A percentile compares a stretch with the other conserved stretches of the same genome.
phyloP scores from a whole-genome alignment of 768 basidiomycete genomes.

The Myochromella boudieri region DNA sequence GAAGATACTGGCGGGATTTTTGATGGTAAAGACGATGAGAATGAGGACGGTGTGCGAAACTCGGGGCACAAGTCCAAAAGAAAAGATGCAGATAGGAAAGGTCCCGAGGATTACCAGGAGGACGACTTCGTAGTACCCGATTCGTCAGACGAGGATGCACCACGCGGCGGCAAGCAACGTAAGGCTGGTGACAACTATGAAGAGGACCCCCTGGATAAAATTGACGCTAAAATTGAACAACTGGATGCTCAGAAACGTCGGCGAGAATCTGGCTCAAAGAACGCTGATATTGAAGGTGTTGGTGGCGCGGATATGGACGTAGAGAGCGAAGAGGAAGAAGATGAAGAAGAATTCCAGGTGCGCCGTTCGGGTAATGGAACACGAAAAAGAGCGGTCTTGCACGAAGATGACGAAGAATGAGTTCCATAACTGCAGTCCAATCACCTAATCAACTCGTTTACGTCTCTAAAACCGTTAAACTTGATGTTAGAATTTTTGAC shows the following conservation, averaged over 20 bases:
- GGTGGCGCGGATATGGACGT: conserved; percentile 25
- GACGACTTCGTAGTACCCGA: conserved; percentile 87
- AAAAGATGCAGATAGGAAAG: conserved; percentile 50
- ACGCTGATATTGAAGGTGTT: conserved; percentile 28
- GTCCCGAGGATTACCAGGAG: conserved; percentile 72
- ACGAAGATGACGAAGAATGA: conserved; percentile 65
- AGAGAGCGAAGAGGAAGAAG: conserved; percentile 36
- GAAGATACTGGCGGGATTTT: conserved; percentile 44
- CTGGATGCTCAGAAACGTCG: conserved; percentile 51
- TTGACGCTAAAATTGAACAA: conserved; percentile 69
- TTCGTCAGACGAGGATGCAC: conserved; percentile 66
- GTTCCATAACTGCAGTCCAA: not conserved
- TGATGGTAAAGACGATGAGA: conserved; percentile 60
- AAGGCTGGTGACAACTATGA: conserved; percentile 34
- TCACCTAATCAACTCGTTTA: too few relatives aligned
- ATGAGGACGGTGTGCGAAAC: conserved; percentile 36
- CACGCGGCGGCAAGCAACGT: conserved; percentile 37
- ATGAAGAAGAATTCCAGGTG: conserved; percentile 69
- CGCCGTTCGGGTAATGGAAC: conserved; percentile 51
- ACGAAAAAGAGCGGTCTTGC: conserved; percentile 59
- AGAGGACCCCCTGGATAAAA: conserved; percentile 63
- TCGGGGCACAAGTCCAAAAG: conserved; percentile 46
- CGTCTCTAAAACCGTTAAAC: too few relatives aligned
- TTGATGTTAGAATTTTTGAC: too few relatives aligned
- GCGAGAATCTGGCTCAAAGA: conserved; percentile 26